A percentile compares a stretch with the other conserved stretches of the same genome.
Conservation (phyloP, 306 rosid genomes). For the Geum urbanum region DNA sequence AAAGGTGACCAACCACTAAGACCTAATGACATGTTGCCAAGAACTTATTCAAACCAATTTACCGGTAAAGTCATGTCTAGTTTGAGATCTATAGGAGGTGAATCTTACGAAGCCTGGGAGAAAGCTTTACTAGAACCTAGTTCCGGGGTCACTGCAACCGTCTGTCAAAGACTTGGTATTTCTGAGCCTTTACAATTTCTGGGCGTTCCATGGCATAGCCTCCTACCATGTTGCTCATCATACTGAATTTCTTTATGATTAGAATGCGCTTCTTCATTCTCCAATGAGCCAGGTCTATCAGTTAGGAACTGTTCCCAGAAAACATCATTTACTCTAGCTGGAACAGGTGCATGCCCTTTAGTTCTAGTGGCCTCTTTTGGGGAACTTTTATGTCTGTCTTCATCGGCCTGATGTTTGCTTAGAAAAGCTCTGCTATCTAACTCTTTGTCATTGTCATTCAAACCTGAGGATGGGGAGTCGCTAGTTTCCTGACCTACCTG, state of each 20-base stretch:
- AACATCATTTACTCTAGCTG: constrained; percentile 73
- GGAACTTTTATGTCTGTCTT: constrained; percentile 33
- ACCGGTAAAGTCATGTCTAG: background rate
- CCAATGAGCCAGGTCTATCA: constrained; percentile 89
- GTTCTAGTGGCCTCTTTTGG: constrained; percentile 45
- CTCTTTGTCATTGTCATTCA: constrained; percentile 41
- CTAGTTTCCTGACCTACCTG: constrained; percentile 53
- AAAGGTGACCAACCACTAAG: background rate
- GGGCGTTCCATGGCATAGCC: constrained; percentile 49
- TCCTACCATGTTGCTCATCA: constrained; percentile 66
- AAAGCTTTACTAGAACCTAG: background rate
- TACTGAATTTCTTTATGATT: constrained; percentile 48
- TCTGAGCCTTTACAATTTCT: constrained; percentile 48
- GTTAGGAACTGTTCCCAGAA: constrained; percentile 99
- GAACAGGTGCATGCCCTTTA: constrained; percentile 47
- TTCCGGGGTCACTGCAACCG: background rate
- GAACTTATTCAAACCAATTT: constrained; percentile 18
- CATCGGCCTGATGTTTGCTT: constrained; percentile 31
- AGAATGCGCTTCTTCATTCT: constrained; percentile 92
- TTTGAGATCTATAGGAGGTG: background rate
- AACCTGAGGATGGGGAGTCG: constrained; percentile 48
- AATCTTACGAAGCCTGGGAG: background rate
- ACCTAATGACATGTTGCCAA: constrained; percentile 14
- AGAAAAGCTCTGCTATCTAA: constrained; percentile 43
- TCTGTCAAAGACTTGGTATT: constrained; percentile 51